phyloP scores from a whole-genome alignment of 2,329 filamentous ascomycete species.

The Fusarium sp. region DNA sequence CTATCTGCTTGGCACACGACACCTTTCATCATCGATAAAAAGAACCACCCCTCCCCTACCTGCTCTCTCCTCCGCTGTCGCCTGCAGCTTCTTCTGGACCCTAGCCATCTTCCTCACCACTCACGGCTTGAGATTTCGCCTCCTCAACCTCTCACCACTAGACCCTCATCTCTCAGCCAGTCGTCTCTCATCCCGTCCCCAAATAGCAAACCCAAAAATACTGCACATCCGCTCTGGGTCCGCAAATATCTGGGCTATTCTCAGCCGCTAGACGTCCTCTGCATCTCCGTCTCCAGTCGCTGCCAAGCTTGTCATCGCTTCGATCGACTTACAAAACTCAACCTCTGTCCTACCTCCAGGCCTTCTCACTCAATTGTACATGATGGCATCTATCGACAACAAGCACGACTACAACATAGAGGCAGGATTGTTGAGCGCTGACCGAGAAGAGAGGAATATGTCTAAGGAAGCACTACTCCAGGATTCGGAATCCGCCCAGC shows the following conservation, averaged over 20 bases:
- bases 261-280: conserved; percentile 39
- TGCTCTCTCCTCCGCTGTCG: conserved; percentile 20
- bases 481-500: conserved; percentile 38
- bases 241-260: conserved; percentile 37
- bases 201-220: conserved; percentile 37
- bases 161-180: conserved; percentile 26
- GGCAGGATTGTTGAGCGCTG: conserved; percentile 44
- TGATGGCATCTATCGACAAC: conserved; percentile 35
- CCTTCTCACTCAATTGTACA: conserved; percentile 17
- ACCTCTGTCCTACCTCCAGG: conserved; percentile 23
- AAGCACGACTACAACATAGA: conserved; percentile 46
- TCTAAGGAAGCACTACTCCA: conserved; percentile 41
- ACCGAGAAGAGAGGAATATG: conserved; percentile 45
- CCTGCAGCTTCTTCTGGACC: conserved; percentile 30
- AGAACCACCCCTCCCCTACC: conserved; percentile 31
- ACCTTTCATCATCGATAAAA: conserved; percentile 45
- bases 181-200: conserved; percentile 36
- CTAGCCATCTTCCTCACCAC: conserved; percentile 33
- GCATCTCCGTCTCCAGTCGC: conserved; percentile 35
- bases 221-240: conserved; percentile 27
- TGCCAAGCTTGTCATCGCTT: conserved; percentile 33
- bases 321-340: conserved; percentile 42
- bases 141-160: conserved; percentile 35
- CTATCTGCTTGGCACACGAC: conserved; percentile 39
- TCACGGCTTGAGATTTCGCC: conserved; percentile 32